Conservation (phyloP, 805 yeast genomes). For the Ogataea angusta region DNA sequence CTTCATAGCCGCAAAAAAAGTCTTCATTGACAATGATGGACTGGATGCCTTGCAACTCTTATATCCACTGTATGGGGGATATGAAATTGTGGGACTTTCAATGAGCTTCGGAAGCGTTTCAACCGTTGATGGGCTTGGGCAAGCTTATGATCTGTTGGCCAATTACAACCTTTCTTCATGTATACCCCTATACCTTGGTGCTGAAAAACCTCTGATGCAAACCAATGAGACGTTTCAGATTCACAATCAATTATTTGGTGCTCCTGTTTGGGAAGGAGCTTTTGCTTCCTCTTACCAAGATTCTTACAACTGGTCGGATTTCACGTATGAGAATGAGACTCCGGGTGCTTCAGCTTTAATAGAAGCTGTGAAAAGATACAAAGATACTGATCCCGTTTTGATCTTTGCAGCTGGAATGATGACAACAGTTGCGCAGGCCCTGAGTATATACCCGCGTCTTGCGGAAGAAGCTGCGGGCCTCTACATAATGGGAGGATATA, state of each 20-base stretch:
- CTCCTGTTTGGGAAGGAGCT: constrained; percentile 42
- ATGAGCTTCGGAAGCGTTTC: constrained; percentile 39
- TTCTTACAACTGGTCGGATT: constrained; percentile 32
- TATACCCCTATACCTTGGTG: constrained; percentile 34
- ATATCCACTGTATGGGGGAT: constrained; percentile 38
- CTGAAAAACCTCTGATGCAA: constrained; percentile 37
- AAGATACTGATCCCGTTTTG: constrained; percentile 35
- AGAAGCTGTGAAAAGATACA: constrained; percentile 37
- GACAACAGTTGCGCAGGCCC: constrained; percentile 46
- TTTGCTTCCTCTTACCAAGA: constrained; percentile 34
- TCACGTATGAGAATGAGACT: constrained; percentile 29
- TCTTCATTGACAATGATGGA: constrained; percentile 43
- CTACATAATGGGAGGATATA: constrained; percentile 44
- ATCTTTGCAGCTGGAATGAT: constrained; percentile 41
- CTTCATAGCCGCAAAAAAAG: constrained; percentile 27
- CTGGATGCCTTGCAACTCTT: constrained; percentile 36
- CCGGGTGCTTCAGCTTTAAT: constrained; percentile 41
- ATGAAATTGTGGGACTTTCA: constrained; percentile 39
- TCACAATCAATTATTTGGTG: constrained; percentile 39
- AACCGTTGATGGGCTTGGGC: constrained; percentile 38
- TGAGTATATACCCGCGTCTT: constrained; percentile 37
- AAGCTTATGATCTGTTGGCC: constrained; percentile 29
- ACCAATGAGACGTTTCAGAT: constrained; percentile 38
- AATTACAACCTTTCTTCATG: constrained; percentile 34
- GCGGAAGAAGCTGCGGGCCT: constrained; percentile 39